Evolutionary conservation across 2,329 filamentous ascomycete genomes (phyloP), one percentile per base, ranked within the genome.

Genomic region (Ceratocystis lukuohia): DNA sequence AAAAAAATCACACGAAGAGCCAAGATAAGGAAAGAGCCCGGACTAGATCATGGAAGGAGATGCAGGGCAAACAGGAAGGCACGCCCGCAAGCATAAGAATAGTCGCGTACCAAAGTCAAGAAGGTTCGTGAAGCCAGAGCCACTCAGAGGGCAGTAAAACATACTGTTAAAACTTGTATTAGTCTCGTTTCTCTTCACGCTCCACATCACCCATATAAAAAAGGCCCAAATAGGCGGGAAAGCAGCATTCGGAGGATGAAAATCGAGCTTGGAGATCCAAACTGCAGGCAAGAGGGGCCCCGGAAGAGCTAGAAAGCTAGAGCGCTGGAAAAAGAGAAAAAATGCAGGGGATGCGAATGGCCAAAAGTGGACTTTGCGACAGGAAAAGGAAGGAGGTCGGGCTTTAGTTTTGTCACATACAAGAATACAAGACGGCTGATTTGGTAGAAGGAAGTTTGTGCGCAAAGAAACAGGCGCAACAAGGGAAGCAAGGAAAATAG

Each of bases 341-440:
- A 57, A 57, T 57, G 53, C 53, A 57, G 53, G 53, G 53, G 53
- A 57, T 57, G 22, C 22, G 22, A 57, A 8, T 57, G 53, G 53
- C 53, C 53, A 57, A 57, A 53, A 57, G 53, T 57, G 53, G 53
- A 57, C 53, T 30, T 41, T 28, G 53, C 53, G 53, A 57, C 22
- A 57, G 53, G 5, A 64, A 62, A 65, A 66, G 33, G 48, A 56
- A 66, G 67, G 67, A 66, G 67, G 67, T 68, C 67, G 64, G 67
- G 67, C 50, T 61, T 66, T 68, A 68, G 67, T 68, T 68, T 68
- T 66, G n/a, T 25, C 64, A 68, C 50, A 63, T 61, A 63, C 25
- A 63, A 45, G 50, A 6, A 25, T 53, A 25, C 48, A 53, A 30
- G 53, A 57, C 30, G 28, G 53, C 53, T n/a, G 25, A 30, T n/a